Evolutionary conservation across 257 asterid species (phyloP).

Genomic region (Thymus quinquecostatus): DNA sequence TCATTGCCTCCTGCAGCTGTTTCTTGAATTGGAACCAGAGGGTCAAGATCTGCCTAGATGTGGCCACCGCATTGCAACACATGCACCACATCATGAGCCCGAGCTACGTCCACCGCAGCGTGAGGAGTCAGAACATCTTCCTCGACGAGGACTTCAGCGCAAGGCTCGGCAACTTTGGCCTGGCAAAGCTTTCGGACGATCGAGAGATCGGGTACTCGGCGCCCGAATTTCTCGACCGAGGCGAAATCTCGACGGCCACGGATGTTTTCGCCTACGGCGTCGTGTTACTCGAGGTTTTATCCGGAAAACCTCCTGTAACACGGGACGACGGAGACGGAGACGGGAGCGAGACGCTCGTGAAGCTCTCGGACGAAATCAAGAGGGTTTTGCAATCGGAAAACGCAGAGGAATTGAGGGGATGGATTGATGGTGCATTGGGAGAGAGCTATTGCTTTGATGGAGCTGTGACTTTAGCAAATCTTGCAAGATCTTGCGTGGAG

Average conservation of each 20-base stretch:
- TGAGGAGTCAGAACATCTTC: conserved; percentile 67
- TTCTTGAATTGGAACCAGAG: conserved; percentile 80
- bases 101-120: conserved; percentile 56
- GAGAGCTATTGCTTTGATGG: conserved; percentile 66
- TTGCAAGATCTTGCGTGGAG: conserved; percentile 77
- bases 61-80: conserved; percentile 68
- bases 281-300: conserved; percentile 69
- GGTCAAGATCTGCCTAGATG: conserved; percentile 63
- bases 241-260: conserved; percentile 38
- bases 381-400: conserved; percentile 46
- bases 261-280: conserved; percentile 80
- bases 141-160: conserved; percentile 76
- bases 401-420: conserved; percentile 57
- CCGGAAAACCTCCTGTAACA: conserved; percentile 54
- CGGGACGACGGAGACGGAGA: conserved; percentile 33
- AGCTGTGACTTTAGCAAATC: conserved; percentile 62
- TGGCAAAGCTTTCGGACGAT: conserved; percentile 49
- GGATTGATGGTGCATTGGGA: conserved; percentile 77
- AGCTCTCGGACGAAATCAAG: conserved; percentile 54
- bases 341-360: neutral
- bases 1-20: conserved; percentile 79
- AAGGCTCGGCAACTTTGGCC: conserved; percentile 70
- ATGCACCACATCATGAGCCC: conserved; percentile 87
- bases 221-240: conserved; percentile 48
- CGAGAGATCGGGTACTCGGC: conserved; percentile 53